These are phyloP conservation scores for Trichoderma atroviride DNA, from an alignment of 2,329 filamentous ascomycete species.

Conservation along the genomic window DNA sequence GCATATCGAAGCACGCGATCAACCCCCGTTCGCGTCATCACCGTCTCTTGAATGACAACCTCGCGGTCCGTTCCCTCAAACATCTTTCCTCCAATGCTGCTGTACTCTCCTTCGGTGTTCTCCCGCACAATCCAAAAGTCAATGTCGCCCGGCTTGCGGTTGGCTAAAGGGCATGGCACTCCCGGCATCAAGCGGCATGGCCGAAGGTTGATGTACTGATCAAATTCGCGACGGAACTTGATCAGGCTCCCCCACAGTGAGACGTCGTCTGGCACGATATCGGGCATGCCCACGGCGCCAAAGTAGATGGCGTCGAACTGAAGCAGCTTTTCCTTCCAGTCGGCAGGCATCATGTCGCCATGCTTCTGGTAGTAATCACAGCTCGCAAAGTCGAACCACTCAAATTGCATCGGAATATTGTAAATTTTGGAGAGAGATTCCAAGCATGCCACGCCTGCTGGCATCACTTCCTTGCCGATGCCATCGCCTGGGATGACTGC, in stretches of 20 bases:
- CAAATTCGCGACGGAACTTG: slow-evolving; percentile 62
- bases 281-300: slow-evolving; percentile 63
- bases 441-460: slow-evolving; percentile 14
- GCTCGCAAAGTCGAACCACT: slow-evolving; percentile 67
- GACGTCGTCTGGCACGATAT: slow-evolving; percentile 64
- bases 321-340: slow-evolving; percentile 56
- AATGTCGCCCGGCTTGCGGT: slow-evolving; percentile 58
- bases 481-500: slow-evolving; percentile 62
- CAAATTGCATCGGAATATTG: slow-evolving; percentile 58
- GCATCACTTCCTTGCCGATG: slow-evolving; percentile 65
- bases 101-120: slow-evolving; percentile 70
- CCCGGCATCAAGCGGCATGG: slow-evolving; percentile 58
- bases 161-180: slow-evolving; percentile 58
- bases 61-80: slow-evolving; percentile 63
- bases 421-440: slow-evolving; percentile 58
- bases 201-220: slow-evolving; percentile 64
- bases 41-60: slow-evolving; percentile 51
- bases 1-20: slow-evolving; percentile 66
- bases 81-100: slow-evolving; percentile 57
- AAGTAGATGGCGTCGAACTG: slow-evolving; percentile 69
- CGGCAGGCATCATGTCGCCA: slow-evolving; percentile 46
- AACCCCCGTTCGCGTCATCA: slow-evolving; percentile 64
- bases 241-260: slow-evolving; percentile 68
- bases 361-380: slow-evolving; percentile 59
- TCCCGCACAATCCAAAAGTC: slow-evolving; percentile 70